phyloP scores from a whole-genome alignment of 2,329 filamentous ascomycete genomes.

The Didymellaceae sp. region DNA sequence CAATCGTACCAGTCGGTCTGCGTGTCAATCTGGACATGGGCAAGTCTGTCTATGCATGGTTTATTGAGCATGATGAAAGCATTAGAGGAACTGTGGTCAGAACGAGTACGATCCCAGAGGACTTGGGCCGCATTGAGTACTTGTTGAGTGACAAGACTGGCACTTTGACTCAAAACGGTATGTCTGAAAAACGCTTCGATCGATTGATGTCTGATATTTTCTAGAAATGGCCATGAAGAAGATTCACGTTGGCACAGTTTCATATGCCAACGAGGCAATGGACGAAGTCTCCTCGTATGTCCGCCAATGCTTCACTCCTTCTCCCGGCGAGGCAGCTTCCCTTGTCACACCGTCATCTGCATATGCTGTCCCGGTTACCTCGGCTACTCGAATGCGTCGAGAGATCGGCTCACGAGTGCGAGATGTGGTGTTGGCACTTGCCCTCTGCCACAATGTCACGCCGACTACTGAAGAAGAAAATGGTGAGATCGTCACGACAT shows the following conservation, averaged over 20 bases:
- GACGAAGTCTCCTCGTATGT: conserved; percentile 91
- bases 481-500: conserved; percentile 78
- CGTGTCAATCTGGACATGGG: conserved; percentile 97
- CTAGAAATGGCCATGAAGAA: conserved; percentile 97
- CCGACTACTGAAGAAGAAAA: conserved; percentile 85
- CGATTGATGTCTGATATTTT: conserved; percentile 22
- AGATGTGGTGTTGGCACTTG: conserved; percentile 89
- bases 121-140: conserved; percentile 94
- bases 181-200: conserved; percentile 7
- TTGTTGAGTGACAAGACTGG: conserved; percentile 96
- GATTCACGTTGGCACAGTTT: conserved; percentile 96
- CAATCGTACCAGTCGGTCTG: conserved; percentile 95
- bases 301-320: conserved; percentile 75
- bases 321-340: conserved; percentile 37
- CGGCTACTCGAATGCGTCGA: conserved; percentile 81
- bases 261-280: conserved; percentile 98
- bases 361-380: conserved; percentile 65
- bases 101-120: conserved; percentile 96
- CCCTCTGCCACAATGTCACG: conserved; percentile 96
- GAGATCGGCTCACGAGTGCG: conserved; percentile 94
- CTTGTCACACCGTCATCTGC: conserved; percentile 80
- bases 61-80: conserved; percentile 88
- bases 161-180: conserved; percentile 90
- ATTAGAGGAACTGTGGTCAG: conserved; percentile 93
- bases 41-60: conserved; percentile 93